A percentile compares a stretch with the other conserved stretches of the same genome.
Evolutionary conservation across 352 stramenopile species (phyloP).

Genomic region (Phytopythium ostracodes): DNA sequence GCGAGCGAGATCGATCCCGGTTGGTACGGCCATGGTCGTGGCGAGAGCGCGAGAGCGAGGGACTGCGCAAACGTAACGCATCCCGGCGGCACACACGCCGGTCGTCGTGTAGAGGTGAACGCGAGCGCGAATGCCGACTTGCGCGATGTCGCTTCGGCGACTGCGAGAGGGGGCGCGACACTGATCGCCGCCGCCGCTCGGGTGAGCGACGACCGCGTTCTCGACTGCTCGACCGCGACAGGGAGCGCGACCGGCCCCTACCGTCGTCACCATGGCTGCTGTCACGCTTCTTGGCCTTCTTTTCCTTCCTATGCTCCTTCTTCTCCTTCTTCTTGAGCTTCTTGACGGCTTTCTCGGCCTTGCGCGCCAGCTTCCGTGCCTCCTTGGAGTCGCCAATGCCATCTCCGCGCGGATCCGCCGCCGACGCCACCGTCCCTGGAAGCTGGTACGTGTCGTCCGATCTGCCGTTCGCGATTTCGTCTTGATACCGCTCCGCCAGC

Average conservation of each 20-base stretch:
- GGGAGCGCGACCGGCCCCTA: constrained; percentile 12
- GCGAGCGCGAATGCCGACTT: constrained; percentile 10
- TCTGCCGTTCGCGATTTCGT: constrained; percentile 41
- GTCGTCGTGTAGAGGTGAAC: background rate
- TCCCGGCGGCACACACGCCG: constrained; percentile 7
- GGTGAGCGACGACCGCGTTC: background rate
- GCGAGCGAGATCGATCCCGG: background rate
- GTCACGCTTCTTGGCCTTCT: constrained; percentile 13
- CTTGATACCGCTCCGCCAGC: constrained; percentile 67
- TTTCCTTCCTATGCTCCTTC: constrained; percentile 45
- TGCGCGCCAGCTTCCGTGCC: constrained; percentile 46
- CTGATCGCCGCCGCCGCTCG: constrained; percentile 4
- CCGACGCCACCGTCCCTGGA: constrained; percentile 27
- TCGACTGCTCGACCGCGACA: constrained; percentile 9
- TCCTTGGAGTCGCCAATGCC: constrained; percentile 43
- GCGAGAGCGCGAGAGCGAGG: constrained; percentile 6
- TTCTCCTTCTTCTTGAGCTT: constrained; percentile 68
- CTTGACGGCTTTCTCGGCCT: constrained; percentile 58
- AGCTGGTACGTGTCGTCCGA: constrained; percentile 63
- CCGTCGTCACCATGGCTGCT: background rate
- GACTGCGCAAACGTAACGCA: constrained; percentile 16
- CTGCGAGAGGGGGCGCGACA: constrained; percentile 14
- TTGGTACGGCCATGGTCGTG: background rate
- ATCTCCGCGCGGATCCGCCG: background rate
- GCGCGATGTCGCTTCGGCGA: constrained; percentile 8